phyloP scores from a whole-genome alignment of 208 protist genomes.

The Leishmania braziliensis region DNA sequence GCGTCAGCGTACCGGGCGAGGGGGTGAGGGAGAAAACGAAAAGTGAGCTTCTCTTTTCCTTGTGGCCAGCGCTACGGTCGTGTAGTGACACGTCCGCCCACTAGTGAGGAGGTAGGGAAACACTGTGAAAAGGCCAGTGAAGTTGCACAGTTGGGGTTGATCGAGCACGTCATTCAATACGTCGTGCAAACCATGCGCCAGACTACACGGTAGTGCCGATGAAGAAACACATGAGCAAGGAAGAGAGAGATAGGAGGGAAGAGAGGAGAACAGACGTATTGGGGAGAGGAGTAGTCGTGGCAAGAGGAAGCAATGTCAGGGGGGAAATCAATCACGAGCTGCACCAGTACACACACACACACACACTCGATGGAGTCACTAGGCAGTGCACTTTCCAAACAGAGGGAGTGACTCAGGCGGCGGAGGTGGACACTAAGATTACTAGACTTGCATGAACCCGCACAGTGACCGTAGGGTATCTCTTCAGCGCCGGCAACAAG shows the following conservation, averaged over 20 bases:
- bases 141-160: background rate
- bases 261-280: background rate
- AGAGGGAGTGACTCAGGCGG: background rate
- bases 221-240: background rate
- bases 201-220: background rate
- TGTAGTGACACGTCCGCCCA: background rate
- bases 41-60: too few species aligned
- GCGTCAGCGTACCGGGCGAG: too few species aligned
- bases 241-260: background rate
- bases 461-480: background rate
- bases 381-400: background rate
- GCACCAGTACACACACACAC: background rate
- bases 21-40: background rate
- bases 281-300: background rate
- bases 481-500: background rate
- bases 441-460: background rate
- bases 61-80: background rate
- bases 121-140: too few species aligned
- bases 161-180: background rate
- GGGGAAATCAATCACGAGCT: background rate
- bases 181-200: background rate
- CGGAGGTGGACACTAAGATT: background rate
- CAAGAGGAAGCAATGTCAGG: too few species aligned
- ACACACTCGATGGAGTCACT: background rate
- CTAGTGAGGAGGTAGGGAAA: background rate